A percentile compares a stretch with the other conserved stretches of the same genome.
Conservation (phyloP, 225 moss, liverwort and hornwort genomes). For the Physcomitrium patens region DNA sequence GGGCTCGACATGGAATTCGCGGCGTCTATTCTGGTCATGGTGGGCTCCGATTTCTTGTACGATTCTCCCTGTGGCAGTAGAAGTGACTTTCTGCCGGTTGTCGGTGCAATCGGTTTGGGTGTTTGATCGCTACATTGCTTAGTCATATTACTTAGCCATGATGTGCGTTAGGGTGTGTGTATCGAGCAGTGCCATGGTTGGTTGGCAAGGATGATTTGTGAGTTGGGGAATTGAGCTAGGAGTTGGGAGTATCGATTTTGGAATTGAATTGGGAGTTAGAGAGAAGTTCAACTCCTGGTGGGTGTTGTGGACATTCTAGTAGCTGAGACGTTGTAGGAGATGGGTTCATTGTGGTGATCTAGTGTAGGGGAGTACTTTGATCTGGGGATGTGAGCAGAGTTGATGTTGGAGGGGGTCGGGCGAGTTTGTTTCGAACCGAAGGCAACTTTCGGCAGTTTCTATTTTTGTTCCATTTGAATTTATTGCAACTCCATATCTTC, state of each 20-base stretch:
- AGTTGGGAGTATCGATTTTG: not conserved
- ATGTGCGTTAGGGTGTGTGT: not conserved
- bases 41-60: slow-evolving; percentile 10
- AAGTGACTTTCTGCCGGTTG: not conserved
- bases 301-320: not conserved
- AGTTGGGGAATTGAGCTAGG: not conserved
- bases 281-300: not conserved
- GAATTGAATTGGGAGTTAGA: not conserved
- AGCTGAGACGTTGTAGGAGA: not conserved
- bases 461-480: not conserved
- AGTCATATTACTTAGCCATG: not conserved
- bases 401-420: not conserved
- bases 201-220: not conserved
- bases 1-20: not conserved
- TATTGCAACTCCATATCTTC: not conserved
- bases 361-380: not conserved
- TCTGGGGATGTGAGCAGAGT: not conserved
- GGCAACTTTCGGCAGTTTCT: not conserved
- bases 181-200: not conserved
- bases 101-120: slow-evolving; percentile 12
- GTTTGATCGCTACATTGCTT: not conserved
- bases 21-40: not conserved
- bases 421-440: not conserved
- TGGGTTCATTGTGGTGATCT: not conserved
- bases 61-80: not conserved